Evolutionary conservation across 345 rosid species (phyloP), one percentile per base, ranked within the genome.

Genomic region (Lepidium didymum): DNA sequence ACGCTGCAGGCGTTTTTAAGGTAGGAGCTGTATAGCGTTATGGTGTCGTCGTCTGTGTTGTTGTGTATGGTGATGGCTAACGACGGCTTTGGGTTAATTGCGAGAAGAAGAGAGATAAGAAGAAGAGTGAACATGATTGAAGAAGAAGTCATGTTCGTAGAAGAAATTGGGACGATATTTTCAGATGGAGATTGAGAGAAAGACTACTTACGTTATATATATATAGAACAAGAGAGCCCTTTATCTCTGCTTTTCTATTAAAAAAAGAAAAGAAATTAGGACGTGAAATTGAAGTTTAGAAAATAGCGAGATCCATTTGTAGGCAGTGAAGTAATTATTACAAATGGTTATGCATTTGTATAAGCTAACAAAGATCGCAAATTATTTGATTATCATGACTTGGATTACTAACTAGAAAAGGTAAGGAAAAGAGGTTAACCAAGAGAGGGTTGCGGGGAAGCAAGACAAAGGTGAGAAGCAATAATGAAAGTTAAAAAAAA

Each of bases 1-100:
- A 88, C 93, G 53, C 75, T 81, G 34, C 98, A 92, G 7, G 98
- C 96, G 14, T 86, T 85, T 77, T 64, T 76, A 1, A 88, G 86
- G 15, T 84, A 81, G 14, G 35, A 14, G 67, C 67, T 58, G 77
- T 60, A 74, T 5, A 41, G 62, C 49, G 68, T 66, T 13, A 60
- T 7, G 36, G 7, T 62, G 68, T 74, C 47, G 21, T 56, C 67
- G 62, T 74, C 47, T 12, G 67, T 34, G 56, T 12, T 27, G 47
- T 59, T 56, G 8, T 42, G 37, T 2, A 25, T 13, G 10, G 46
- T 68, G 12, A 42, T 68, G 19, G 69, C 51, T 11, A 58, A 65
- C 19, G 79, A 71, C 15, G 29, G 60, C 2, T 60, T 64, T 12
- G 19, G 52, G 56, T 10, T 71, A 21, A 64, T 19, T 19, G 68